Conservation (phyloP, 2,329 filamentous ascomycete species). For the Penicillium italicum region DNA sequence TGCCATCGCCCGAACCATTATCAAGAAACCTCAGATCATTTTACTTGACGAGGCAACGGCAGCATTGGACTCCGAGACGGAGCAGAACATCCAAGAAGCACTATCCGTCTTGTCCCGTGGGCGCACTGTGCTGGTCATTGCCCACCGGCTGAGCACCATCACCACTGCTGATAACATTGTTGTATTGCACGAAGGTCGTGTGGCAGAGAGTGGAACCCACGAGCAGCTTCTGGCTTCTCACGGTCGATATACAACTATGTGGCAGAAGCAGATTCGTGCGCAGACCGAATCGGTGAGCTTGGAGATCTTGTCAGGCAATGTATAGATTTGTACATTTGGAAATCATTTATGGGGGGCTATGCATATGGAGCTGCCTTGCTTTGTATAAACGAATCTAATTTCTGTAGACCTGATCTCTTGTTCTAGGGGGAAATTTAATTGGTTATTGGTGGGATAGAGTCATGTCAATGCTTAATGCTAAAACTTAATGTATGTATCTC, state of each 20-base stretch:
- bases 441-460: not conserved
- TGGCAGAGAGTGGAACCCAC: not conserved
- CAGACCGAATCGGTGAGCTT: not conserved
- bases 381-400: not conserved
- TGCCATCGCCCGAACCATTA: conserved; percentile 80
- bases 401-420: not conserved
- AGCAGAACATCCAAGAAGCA: conserved; percentile 70
- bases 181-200: conserved; percentile 1
- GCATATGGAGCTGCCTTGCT: not conserved
- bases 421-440: not conserved
- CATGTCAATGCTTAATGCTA: not conserved
- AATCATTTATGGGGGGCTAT: not conserved
- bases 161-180: conserved; percentile 3
- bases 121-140: not conserved
- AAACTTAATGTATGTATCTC: not conserved
- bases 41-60: conserved; percentile 87
- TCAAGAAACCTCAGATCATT: conserved; percentile 83
- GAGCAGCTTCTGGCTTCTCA: not conserved
- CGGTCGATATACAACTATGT: not conserved
- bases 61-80: conserved; percentile 79
- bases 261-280: conserved; percentile 1
- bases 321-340: not conserved
- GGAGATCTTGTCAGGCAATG: not conserved
- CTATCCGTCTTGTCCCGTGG: not conserved
- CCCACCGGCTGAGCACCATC: not conserved